These are phyloP conservation scores for Ophiognomonia clavigignenti-juglandacearum DNA, from an alignment of 2,329 filamentous ascomycete species.

Conservation along the genomic window DNA sequence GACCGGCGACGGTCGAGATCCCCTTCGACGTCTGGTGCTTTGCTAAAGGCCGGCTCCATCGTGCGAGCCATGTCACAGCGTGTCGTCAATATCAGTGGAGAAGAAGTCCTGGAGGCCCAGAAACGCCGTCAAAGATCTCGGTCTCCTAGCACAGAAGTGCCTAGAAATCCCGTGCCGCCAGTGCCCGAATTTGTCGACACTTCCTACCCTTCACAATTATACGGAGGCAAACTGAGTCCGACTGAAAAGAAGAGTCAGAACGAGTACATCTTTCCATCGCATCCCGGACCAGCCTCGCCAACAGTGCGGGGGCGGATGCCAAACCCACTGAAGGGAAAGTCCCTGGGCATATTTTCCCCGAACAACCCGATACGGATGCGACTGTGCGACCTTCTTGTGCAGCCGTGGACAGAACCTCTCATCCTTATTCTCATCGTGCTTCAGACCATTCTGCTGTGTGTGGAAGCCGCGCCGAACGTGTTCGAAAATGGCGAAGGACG, in stretches of 20 bases:
- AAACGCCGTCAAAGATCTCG: slow-evolving; percentile 57
- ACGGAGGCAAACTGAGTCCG: slow-evolving; percentile 27
- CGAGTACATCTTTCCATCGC: slow-evolving; percentile 26
- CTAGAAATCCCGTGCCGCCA: slow-evolving; percentile 44
- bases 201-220: slow-evolving; percentile 46
- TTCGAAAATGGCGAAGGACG: slow-evolving; percentile 57
- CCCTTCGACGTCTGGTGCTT: slow-evolving; percentile 57
- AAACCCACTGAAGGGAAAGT: slow-evolving; percentile 84
- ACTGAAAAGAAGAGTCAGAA: slow-evolving; percentile 39
- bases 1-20: slow-evolving; percentile 53
- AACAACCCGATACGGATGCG: slow-evolving; percentile 68
- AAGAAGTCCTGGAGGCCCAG: slow-evolving; percentile 75
- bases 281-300: slow-evolving; percentile 26
- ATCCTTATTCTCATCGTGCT: slow-evolving; percentile 84
- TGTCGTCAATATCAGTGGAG: slow-evolving; percentile 95
- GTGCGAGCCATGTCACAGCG: slow-evolving; percentile 89
- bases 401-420: slow-evolving; percentile 79
- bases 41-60: slow-evolving; percentile 68
- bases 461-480: slow-evolving; percentile 74
- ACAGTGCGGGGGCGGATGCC: slow-evolving; percentile 35
- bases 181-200: slow-evolving; percentile 40
- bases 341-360: slow-evolving; percentile 77
- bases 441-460: slow-evolving; percentile 80
- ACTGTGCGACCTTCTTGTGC: slow-evolving; percentile 79
- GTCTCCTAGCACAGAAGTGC: slow-evolving; percentile 46